These are phyloP conservation scores for Candolleomyces aberdarensis DNA, from an alignment of 768 basidiomycete genomes.

Conservation along the genomic window DNA sequence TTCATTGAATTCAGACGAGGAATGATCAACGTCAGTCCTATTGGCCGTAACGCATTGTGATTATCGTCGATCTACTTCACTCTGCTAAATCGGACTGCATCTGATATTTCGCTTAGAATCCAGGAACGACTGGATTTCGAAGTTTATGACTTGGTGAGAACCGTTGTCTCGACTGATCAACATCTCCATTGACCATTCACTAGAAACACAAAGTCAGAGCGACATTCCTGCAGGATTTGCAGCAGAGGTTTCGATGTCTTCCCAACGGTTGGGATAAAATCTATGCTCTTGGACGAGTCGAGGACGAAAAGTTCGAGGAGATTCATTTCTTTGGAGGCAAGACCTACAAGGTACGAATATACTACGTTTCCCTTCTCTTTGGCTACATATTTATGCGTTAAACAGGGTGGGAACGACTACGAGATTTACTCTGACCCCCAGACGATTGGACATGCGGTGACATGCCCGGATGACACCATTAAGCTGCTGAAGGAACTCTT, in stretches of 20 bases:
- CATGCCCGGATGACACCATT: conserved; percentile 72
- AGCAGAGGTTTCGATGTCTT: conserved; percentile 92
- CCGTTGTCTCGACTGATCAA: neutral
- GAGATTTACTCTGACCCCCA: conserved; percentile 83
- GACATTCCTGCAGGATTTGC: conserved; percentile 71
- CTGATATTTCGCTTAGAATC: conserved; percentile 40
- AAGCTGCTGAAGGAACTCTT: conserved; percentile 69
- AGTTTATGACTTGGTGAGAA: conserved; percentile 73
- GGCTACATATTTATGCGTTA: neutral
- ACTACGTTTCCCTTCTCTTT: neutral
- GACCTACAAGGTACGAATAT: conserved; percentile 55
- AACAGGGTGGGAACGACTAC: conserved; percentile 93
- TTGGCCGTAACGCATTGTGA: conserved; percentile 93
- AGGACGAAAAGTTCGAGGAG: conserved; percentile 83
- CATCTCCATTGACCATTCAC: neutral
- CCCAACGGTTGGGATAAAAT: conserved; percentile 96
- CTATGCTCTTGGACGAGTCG: conserved; percentile 79
- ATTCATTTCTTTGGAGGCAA: conserved; percentile 99
- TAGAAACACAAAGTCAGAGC: conserved; percentile 71
- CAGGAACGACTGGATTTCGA: conserved; percentile 81
- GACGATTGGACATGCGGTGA: conserved; percentile 85
- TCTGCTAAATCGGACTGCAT: neutral
- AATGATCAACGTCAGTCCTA: conserved; percentile 96
- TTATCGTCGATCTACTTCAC: conserved; percentile 20
- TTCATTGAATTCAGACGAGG: conserved; percentile 96